Base-by-base conservation (phyloP, 768 basidiomycete species). In the Hygrocybe coccinea region DNA sequence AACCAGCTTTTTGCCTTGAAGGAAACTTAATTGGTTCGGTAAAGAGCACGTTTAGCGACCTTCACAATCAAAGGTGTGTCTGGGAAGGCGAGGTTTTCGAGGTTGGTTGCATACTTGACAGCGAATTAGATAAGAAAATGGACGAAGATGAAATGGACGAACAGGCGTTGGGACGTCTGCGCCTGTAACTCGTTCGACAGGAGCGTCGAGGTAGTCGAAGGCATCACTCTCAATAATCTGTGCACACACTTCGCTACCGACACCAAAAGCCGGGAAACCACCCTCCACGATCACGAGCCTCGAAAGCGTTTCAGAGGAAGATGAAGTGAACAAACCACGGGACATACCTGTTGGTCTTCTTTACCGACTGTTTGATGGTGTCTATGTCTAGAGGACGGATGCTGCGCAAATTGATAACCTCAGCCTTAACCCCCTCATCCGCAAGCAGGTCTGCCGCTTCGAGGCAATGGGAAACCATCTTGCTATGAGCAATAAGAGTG, bases 371-470 rank as follows among this genome's bases (percentile, higher is more conserved):
- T 71, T 91, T 95, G 74, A 99, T 97, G 52, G 95, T 97, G 59
- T 94, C 90, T 64, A 98, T 95, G 70, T 99, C 97, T 29, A 99
- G 83, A 57, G 97, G 97, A 58, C 97, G 89, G 69, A 97, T 98
- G 59, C 84, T 86, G 62, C 95, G 82, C 60, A 98, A 81, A 80
- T 99, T 99, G 79, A 99, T 87, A 64, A 99, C 92, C 75, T 99
- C 97, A 22, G 93, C 95, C 69, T 91, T 90, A 77, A 99, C 86
- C 34, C 93, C 95, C 74, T 98, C 95, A 78, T 97, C 95, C 60
- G 89, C 91, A 21, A 99, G 80, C 35, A 77, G 74, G 55, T 95
- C 95, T 10, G 97, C 97, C 37, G 97, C 95, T 71, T 98, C 95
- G 57, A 99, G 72, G 66, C 87, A 86, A 76, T 94, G 91, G 1